Percentiles rank a stretch among this genome's conserved stretches.
Evolutionary conservation across 1,284 basidiomycete genomes (phyloP).

Genomic region (Sporisorium iseilematis-ciliati): DNA sequence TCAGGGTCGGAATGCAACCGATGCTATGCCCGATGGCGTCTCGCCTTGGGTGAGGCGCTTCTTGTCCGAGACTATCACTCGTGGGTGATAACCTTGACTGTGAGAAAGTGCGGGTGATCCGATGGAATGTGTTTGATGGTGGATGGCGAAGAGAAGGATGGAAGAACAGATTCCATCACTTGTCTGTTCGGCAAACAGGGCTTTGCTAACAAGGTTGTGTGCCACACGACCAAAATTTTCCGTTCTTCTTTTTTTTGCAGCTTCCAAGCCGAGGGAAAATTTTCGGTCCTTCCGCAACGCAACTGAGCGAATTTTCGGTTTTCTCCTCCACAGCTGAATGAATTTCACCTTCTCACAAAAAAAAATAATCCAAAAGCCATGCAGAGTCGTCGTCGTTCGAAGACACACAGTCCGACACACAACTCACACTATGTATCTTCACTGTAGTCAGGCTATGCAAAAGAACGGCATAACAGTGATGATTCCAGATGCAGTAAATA

Average conservation of each 20-base stretch:
- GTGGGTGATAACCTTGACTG: not conserved
- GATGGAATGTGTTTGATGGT: not conserved
- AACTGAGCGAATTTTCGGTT: slow-evolving; percentile 3
- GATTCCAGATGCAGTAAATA: slow-evolving; percentile 3
- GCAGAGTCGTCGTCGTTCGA: too few species aligned
- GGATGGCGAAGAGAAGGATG: not conserved
- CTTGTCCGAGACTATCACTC: slow-evolving; percentile 3
- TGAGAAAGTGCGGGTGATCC: slow-evolving; percentile 10
- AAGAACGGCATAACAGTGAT: too few species aligned
- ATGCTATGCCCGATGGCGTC: not conserved
- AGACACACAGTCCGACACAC: too few species aligned
- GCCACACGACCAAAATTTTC: slow-evolving; percentile 16
- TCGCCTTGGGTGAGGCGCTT: not conserved
- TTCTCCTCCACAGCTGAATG: slow-evolving; percentile 21
- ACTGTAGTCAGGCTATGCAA: too few species aligned
- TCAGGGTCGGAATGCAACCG: not conserved
- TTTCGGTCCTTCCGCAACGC: slow-evolving; percentile 3
- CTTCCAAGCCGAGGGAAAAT: slow-evolving; percentile 4
- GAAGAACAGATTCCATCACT: not conserved
- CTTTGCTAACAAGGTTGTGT: slow-evolving; percentile 13
- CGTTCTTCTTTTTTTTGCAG: slow-evolving; percentile 3
- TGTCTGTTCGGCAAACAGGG: slow-evolving; percentile 9
- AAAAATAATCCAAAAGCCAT: too few species aligned
- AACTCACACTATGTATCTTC: too few species aligned
- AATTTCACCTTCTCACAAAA: too few species aligned